Base-by-base conservation (phyloP, 257 asterid genomes). In the Leonotis leonurus region DNA sequence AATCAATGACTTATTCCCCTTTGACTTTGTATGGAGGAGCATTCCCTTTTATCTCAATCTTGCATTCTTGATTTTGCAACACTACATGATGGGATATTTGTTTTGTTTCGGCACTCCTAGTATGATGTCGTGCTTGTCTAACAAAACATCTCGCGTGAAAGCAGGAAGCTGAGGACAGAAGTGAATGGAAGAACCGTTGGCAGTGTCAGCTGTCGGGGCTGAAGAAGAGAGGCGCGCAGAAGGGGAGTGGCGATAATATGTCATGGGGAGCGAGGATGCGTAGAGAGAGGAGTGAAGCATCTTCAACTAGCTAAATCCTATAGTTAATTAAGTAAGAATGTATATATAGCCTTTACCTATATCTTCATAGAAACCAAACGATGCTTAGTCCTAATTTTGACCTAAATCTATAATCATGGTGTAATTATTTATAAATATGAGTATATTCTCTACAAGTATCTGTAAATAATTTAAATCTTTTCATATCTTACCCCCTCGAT, bases 261-360 rank as follows among this genome's bases (percentile, higher is more conserved):
- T 90, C 97, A 1, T 90, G 97, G 96, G 96, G 80, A 0, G 96
- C 90, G 7, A 73, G 80, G 60, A 72, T 90, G 75, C 90, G 95
- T 20, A 64, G 74, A 76, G 85, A 75, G 77, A 82, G 83, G 58
- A 65, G 71, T 10, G 77, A 75, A 59, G 6, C 64, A 1, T 78
- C 71, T 4, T 70, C 56, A 64, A 13, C 20, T 67, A 50, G 35
- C 22, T 21, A 14, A 50, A 32, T 43, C 14, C 4, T 8, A 26
- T 12, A 8, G n/a, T 20, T 45, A n/a, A n/a, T n/a, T n/a, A n/a
- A n/a, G n/a, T n/a, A n/a, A n/a, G n/a, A n/a, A n/a, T n/a, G n/a
- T n/a, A 58, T 71, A 58, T 27, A 60, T 60, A 32, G 20, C 6
- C 18, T 45, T 37, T 20, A 18, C 58, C 30, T 44, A 17, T 20